A percentile compares a stretch with the other conserved stretches of the same genome.
Conservation (phyloP, 768 basidiomycete genomes). For the Mycena crocata region DNA sequence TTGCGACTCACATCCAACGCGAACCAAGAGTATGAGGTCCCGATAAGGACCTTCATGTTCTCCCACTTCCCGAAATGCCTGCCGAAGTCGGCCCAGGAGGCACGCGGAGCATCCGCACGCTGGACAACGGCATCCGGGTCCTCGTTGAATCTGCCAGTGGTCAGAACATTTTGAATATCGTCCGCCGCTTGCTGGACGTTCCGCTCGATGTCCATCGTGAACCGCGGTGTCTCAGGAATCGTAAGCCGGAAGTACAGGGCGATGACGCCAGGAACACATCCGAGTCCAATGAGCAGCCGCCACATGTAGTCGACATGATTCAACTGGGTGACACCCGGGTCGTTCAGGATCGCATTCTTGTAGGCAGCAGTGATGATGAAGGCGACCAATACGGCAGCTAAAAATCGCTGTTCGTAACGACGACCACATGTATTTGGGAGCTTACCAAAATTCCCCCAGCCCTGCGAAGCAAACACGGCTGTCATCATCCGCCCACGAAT, state of each 20-base stretch:
- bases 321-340: constrained; percentile 47
- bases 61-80: constrained; percentile 76
- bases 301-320: constrained; percentile 79
- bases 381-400: constrained; percentile 72
- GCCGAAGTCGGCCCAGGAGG: constrained; percentile 73
- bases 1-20: constrained; percentile 85
- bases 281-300: constrained; percentile 90
- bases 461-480: constrained; percentile 86
- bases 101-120: constrained; percentile 75
- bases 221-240: constrained; percentile 93
- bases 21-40: constrained; percentile 88
- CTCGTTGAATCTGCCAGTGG: constrained; percentile 55
- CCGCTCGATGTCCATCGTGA: constrained; percentile 91
- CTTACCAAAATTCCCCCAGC: constrained; percentile 87
- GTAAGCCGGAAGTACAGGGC: constrained; percentile 94
- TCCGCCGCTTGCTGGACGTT: constrained; percentile 79
- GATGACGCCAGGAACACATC: constrained; percentile 81
- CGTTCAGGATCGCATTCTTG: neutral
- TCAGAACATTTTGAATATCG: constrained; percentile 79
- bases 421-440: constrained; percentile 12
- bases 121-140: constrained; percentile 69
- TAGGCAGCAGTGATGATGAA: constrained; percentile 11
- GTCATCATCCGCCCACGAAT: constrained; percentile 90
- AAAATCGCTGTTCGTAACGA: neutral
- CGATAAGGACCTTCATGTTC: constrained; percentile 83